Evolutionary conservation across 2,329 filamentous ascomycete species (phyloP), one percentile per base, ranked within the genome.

Genomic region (Penicillium freii): DNA sequence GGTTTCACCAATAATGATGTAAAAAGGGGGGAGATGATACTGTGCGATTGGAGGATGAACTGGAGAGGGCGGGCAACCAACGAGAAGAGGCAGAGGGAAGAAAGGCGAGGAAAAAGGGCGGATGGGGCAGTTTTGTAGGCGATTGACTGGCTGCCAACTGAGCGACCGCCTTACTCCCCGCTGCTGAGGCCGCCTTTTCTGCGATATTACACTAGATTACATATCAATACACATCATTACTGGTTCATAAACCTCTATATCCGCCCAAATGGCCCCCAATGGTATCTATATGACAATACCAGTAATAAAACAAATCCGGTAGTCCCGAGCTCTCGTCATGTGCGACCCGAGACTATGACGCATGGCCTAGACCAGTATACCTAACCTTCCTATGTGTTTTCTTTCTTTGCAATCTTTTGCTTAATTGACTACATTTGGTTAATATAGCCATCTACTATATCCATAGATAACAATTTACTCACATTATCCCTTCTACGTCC

Each of bases 121-220:
- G 71, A 74, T 74, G 73, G 72, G 70, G 71, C 72, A 74, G 54
- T 75, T 75, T 67, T 75, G 71, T 75, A 74, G 62, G 62, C 65
- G 63, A 69, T 62, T 72, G 70, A 63, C 58, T 64, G 62, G 63
- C 47, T 51, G 40, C 29, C 46, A 38, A 34, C 19, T 17, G 23
- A 25, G 34, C 27, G 42, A 48, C 54, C 53, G 50, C 50, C 58
- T 48, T 44, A 15, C 33, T 58, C 44, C 40, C 43, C 29, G 42
- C 59, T 56, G 45, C 19, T 45, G 47, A 48, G 46, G 23, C 29
- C 56, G 56, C 44, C 56, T 54, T 61, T 59, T 61, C 60, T 59
- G 61, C 53, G 56, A 31, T 38, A 44, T 56, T 44, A 51, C 53
- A 34, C 6, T 1, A 10, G 5, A 33, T 42, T 54, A 54, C 52